phyloP scores from a whole-genome alignment of 139 green algal genomes.

The Mychonastes homosphaera region DNA sequence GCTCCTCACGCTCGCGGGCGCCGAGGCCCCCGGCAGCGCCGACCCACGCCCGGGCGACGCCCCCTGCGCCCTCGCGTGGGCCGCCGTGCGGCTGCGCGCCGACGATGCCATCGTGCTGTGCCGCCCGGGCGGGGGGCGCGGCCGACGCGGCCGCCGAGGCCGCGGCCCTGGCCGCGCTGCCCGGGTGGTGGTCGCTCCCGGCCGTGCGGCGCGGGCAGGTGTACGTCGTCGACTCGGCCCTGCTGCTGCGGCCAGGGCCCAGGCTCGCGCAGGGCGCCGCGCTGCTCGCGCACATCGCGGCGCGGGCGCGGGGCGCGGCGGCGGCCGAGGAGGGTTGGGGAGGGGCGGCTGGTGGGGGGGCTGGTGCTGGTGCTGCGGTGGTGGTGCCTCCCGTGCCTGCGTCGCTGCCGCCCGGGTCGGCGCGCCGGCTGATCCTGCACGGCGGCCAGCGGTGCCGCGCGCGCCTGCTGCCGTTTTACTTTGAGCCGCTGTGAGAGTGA shows the following conservation, averaged over 20 bases:
- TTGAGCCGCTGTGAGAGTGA: slow-evolving; percentile 26
- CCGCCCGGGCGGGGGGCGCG: background rate
- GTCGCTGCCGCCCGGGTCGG: background rate
- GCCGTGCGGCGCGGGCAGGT: slow-evolving; percentile 63
- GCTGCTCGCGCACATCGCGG: slow-evolving; percentile 59
- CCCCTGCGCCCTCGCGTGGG: slow-evolving; percentile 26
- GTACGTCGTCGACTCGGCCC: slow-evolving; percentile 52
- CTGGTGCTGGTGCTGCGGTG: slow-evolving; percentile 54
- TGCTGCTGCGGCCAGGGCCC: slow-evolving; percentile 56
- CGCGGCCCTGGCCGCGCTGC: slow-evolving; percentile 49
- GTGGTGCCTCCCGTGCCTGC: slow-evolving; percentile 35
- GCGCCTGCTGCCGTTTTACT: slow-evolving; percentile 59
- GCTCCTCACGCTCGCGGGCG: slow-evolving; percentile 43
- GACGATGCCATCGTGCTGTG: slow-evolving; percentile 70
- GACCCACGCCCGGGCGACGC: slow-evolving; percentile 34
- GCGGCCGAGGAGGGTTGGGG: slow-evolving; percentile 21
- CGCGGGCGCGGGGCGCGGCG: slow-evolving; percentile 25
- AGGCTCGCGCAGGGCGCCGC: slow-evolving; percentile 79
- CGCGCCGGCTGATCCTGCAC: slow-evolving; percentile 60
- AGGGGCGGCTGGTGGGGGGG: slow-evolving; percentile 59
- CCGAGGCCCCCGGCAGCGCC: background rate
- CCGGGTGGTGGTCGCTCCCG: slow-evolving; percentile 81
- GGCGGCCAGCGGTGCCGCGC: slow-evolving; percentile 67
- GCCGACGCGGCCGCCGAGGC: slow-evolving; percentile 25
- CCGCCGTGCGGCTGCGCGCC: slow-evolving; percentile 23